These are phyloP conservation scores for Aspergillus arachidicola DNA, from an alignment of 2,329 filamentous ascomycete genomes.

Conservation along the genomic window DNA sequence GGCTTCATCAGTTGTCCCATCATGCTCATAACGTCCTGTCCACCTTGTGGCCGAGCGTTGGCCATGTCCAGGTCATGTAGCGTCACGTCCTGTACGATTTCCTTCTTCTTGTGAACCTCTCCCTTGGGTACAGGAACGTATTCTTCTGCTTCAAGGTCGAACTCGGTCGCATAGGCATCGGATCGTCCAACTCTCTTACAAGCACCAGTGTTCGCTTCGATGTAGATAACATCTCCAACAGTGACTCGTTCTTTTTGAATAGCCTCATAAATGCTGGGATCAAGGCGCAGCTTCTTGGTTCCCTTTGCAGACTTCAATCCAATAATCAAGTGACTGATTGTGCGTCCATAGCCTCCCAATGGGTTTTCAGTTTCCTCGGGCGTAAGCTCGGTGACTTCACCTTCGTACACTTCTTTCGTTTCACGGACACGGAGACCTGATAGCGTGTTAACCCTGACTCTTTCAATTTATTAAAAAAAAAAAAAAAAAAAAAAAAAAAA, in stretches of 20 bases:
- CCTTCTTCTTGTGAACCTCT: conserved; percentile 99
- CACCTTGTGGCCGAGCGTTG: conserved; percentile 91
- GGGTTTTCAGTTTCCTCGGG: conserved; percentile 98
- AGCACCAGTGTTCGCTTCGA: conserved; percentile 97
- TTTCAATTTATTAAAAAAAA: no score
- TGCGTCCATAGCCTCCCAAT: conserved; percentile 93
- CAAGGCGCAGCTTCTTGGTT: conserved; percentile 94
- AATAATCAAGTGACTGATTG: conserved; percentile 92
- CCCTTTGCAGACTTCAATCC: conserved; percentile 93
- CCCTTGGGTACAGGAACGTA: conserved; percentile 99
- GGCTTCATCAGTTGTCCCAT: conserved; percentile 99
- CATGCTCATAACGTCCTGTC: conserved; percentile 99
- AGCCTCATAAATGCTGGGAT: conserved; percentile 98
- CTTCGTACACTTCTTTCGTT: conserved; percentile 99
- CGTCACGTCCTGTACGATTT: conserved; percentile 98
- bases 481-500: no score
- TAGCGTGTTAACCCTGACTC: conserved; percentile 19
- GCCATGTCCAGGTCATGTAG: conserved; percentile 95
- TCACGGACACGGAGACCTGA: conserved; percentile 85
- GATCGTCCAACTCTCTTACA: conserved; percentile 96
- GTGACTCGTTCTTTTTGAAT: conserved; percentile 98
- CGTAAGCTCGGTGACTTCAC: conserved; percentile 95
- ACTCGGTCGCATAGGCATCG: conserved; percentile 96
- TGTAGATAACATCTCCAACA: conserved; percentile 97
- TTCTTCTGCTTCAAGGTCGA: conserved; percentile 97